Percentiles rank a stretch among this genome's conserved stretches.
Conservation (phyloP, 768 basidiomycete species). For the Boletus fagicola region DNA sequence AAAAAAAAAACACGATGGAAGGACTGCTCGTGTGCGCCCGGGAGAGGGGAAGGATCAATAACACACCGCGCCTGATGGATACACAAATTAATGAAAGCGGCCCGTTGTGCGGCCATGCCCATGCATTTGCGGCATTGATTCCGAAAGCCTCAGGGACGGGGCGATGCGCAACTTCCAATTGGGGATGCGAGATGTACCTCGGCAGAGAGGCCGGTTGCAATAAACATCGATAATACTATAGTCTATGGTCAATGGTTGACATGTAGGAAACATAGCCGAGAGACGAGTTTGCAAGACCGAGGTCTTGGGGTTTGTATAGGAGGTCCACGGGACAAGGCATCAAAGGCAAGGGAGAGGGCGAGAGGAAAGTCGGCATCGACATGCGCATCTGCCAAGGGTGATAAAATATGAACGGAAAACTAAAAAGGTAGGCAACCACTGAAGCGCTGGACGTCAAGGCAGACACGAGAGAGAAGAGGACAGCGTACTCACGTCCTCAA, state of each 20-base stretch:
- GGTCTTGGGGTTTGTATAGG: neutral
- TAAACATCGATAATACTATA: slow-evolving; percentile 8
- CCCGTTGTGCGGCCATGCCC: neutral
- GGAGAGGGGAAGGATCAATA: no score
- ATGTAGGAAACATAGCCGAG: neutral
- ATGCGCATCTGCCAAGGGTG: neutral
- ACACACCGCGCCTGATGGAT: neutral
- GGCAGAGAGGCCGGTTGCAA: neutral
- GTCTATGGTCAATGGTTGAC: neutral
- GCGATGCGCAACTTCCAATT: neutral
- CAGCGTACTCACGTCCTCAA: slow-evolving; percentile 12
- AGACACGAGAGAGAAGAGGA: neutral
- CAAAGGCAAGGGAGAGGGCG: neutral
- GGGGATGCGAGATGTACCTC: neutral
- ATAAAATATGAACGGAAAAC: slow-evolving; percentile 10
- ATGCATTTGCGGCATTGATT: neutral
- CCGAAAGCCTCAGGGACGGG: no score
- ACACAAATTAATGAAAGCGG: neutral
- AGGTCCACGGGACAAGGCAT: neutral
- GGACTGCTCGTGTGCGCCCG: no score
- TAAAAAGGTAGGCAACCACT: neutral
- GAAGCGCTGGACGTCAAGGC: slow-evolving; percentile 4
- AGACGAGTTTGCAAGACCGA: slow-evolving; percentile 1
- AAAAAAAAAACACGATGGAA: neutral
- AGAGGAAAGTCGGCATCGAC: neutral